A percentile compares a stretch with the other conserved stretches of the same genome.
Conservation (phyloP, 768 basidiomycete genomes). For the Hypholoma fasciculare region DNA sequence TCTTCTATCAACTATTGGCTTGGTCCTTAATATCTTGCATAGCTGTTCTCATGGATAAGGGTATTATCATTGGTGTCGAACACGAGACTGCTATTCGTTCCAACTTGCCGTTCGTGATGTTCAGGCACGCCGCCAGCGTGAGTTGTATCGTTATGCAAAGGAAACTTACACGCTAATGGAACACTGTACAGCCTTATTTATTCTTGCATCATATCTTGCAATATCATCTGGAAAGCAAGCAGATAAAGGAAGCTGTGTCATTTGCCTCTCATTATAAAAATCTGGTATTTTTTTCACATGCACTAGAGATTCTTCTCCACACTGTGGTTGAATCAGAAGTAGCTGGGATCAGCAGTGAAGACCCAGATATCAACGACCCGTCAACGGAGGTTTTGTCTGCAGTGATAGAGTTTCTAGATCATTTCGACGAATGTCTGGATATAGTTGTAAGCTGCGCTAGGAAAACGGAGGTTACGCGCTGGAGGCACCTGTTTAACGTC, state of each 20-base stretch:
- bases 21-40: conserved; percentile 10
- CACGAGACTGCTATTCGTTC: conserved; percentile 77
- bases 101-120: conserved; percentile 86
- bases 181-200: conserved; percentile 69
- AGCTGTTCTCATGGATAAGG: conserved; percentile 99
- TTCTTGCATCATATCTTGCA: conserved; percentile 92
- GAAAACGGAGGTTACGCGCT: conserved; percentile 92
- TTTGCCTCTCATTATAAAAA: conserved; percentile 87
- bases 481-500: conserved; percentile 85
- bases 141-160: conserved; percentile 24
- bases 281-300: conserved; percentile 91
- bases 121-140: conserved; percentile 89
- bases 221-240: conserved; percentile 69
- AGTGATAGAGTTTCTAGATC: conserved; percentile 89
- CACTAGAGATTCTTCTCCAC: conserved; percentile 92
- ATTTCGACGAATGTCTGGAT: conserved; percentile 88
- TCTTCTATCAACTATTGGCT: not conserved
- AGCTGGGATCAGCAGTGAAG: conserved; percentile 29
- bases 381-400: conserved; percentile 51
- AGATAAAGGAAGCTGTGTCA: conserved; percentile 74
- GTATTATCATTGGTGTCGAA: conserved; percentile 95
- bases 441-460: conserved; percentile 95
- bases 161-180: not conserved
- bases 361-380: conserved; percentile 20
- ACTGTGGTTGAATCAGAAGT: conserved; percentile 89